Percentiles rank a stretch among this genome's conserved stretches.
These are phyloP conservation scores for Lachnellula willkommii DNA, from an alignment of 2,329 filamentous ascomycete species.

Conservation along the genomic window DNA sequence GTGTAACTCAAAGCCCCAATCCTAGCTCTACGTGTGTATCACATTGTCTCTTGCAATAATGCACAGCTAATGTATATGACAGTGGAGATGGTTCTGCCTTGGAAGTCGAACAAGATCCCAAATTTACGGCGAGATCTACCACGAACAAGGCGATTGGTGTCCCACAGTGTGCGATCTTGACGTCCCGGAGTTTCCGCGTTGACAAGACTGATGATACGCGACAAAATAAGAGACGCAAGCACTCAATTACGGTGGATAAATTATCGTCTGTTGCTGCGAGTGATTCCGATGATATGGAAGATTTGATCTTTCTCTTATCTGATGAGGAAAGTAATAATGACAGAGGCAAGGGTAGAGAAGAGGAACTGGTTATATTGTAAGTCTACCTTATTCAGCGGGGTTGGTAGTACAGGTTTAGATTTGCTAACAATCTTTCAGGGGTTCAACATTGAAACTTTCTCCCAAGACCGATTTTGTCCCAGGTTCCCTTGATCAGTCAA, in stretches of 20 bases:
- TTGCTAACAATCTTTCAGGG: not conserved
- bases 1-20: not conserved
- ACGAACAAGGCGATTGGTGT: conserved; percentile 22
- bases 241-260: conserved; percentile 1
- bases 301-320: conserved; percentile 36
- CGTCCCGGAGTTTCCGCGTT: conserved; percentile 25
- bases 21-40: not conserved
- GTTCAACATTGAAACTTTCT: not conserved
- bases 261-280: conserved; percentile 6
- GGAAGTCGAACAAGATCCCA: conserved; percentile 25
- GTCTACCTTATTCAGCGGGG: not conserved
- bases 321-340: conserved; percentile 27
- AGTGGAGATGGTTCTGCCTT: not conserved
- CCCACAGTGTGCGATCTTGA: conserved; percentile 25
- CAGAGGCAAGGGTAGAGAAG: conserved; percentile 6
- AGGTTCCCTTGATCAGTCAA: conserved; percentile 56
- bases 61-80: not conserved
- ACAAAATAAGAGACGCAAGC: conserved; percentile 16
- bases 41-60: not conserved
- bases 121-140: conserved; percentile 16
- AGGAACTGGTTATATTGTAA: conserved; percentile 12
- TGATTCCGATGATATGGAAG: conserved; percentile 30
- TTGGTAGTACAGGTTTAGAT: not conserved
- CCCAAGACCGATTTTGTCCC: conserved; percentile 57
- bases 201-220: conserved; percentile 5